A percentile compares a stretch with the other conserved stretches of the same genome.
phyloP scores from a whole-genome alignment of 2,329 filamentous ascomycete genomes.

The Ramichloridium luteum region DNA sequence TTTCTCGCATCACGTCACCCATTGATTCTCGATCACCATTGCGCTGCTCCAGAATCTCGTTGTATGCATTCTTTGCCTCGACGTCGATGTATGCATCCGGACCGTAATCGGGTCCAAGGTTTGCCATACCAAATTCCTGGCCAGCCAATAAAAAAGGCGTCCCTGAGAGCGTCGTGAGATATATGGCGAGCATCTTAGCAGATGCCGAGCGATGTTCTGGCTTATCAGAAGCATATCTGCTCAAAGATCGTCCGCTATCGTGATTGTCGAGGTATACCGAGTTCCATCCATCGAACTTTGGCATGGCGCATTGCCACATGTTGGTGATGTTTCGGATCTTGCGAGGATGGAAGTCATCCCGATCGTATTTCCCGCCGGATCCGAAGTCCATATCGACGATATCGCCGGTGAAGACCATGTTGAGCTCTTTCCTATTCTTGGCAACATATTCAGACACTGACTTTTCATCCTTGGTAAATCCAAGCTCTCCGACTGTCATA shows the following conservation, averaged over 20 bases:
- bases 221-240: no score
- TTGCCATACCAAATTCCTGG: conserved; percentile 53
- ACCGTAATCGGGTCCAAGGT: conserved; percentile 32
- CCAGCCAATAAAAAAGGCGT: conserved; percentile 55
- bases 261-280: conserved; percentile 54
- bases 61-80: conserved; percentile 47
- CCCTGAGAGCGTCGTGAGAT: conserved; percentile 10
- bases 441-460: conserved; percentile 42
- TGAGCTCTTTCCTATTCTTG: conserved; percentile 43
- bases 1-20: conserved; percentile 8
- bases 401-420: conserved; percentile 63
- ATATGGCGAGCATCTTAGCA: conserved; percentile 41
- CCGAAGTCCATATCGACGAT: conserved; percentile 38
- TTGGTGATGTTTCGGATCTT: conserved; percentile 39
- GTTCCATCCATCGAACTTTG: conserved; percentile 49
- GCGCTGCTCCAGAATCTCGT: conserved; percentile 31
- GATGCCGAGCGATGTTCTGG: conserved; percentile 45
- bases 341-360: conserved; percentile 35
- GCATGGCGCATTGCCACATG: conserved; percentile 50
- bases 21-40: conserved; percentile 12
- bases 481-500: conserved; percentile 39
- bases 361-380: conserved; percentile 38
- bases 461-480: conserved; percentile 32
- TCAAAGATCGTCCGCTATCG: no score
- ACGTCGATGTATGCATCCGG: conserved; percentile 40